Conservation (phyloP, 495 filamentous ascomycete species). For the Apiosordaria backusii region DNA sequence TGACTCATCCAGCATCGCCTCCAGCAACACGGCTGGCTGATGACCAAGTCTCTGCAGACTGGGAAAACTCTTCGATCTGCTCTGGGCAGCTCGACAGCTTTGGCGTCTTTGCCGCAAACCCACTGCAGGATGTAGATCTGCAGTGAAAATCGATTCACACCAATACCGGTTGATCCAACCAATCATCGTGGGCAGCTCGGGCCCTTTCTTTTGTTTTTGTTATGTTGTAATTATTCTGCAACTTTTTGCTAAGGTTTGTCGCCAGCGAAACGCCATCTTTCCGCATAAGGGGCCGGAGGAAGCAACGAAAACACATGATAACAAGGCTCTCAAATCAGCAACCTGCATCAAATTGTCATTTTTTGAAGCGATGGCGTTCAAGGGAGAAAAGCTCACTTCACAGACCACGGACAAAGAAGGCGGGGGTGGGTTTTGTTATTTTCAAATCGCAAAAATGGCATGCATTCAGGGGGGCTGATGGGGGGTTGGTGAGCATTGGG, state of each 20-base stretch:
- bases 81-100: conserved; percentile 40
- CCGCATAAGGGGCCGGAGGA: not conserved
- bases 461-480: not conserved
- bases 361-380: not conserved
- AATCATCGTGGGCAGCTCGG: not conserved
- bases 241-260: not conserved
- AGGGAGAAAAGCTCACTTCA: not conserved
- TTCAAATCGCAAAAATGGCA: not conserved
- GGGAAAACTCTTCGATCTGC: conserved; percentile 43
- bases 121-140: conserved; percentile 26
- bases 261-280: not conserved
- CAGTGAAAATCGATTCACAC: not conserved
- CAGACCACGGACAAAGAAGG: no score
- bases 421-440: not conserved
- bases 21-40: conserved; percentile 41
- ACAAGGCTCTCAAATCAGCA: not conserved
- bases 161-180: not conserved
- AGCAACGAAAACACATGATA: not conserved
- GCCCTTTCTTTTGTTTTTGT: not conserved
- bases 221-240: not conserved
- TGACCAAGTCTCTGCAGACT: conserved; percentile 32
- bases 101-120: conserved; percentile 33
- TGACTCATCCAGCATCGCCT: conserved; percentile 40
- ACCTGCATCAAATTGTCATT: not conserved
- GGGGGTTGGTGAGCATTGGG: not conserved